phyloP scores from a whole-genome alignment of 306 rosid genomes.

The Vigna unguiculata region DNA sequence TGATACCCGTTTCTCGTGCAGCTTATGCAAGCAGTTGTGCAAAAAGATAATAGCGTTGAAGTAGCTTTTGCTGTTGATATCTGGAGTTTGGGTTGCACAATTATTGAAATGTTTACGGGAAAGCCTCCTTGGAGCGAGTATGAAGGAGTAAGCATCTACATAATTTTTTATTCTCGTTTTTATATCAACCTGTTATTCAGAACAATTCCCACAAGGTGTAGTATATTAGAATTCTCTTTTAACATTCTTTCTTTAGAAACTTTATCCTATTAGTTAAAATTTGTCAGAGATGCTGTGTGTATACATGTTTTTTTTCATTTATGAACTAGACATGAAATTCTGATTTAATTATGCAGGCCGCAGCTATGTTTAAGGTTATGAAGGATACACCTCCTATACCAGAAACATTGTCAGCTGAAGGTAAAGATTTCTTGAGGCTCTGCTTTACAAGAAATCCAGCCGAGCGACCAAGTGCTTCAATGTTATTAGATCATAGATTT shows the following conservation, averaged over 20 bases:
- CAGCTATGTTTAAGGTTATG: constrained; percentile 97
- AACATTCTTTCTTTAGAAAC: background rate
- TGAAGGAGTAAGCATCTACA: constrained; percentile 78
- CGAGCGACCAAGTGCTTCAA: constrained; percentile 74
- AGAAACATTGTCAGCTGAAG: constrained; percentile 78
- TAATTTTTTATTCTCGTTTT: no score
- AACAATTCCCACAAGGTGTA: background rate
- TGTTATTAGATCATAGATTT: constrained; percentile 83
- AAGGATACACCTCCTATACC: constrained; percentile 87
- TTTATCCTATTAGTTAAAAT: background rate
- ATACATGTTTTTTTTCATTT: constrained; percentile 23
- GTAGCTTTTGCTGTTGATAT: constrained; percentile 92
- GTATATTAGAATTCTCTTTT: background rate
- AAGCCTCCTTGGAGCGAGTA: constrained; percentile 98
- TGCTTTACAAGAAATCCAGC: constrained; percentile 98
- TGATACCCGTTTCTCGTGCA: constrained; percentile 49
- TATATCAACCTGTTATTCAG: background rate
- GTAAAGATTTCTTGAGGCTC: constrained; percentile 81
- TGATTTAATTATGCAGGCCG: constrained; percentile 71
- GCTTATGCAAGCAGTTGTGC: constrained; percentile 86
- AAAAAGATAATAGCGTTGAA: constrained; percentile 79
- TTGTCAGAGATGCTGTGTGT: constrained; percentile 3
- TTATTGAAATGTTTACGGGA: constrained; percentile 93
- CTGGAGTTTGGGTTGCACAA: constrained; percentile 99
- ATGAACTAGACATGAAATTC: constrained; percentile 40